Base-by-base conservation (phyloP, 345 rosid species). In the Gossypium raimondii region DNA sequence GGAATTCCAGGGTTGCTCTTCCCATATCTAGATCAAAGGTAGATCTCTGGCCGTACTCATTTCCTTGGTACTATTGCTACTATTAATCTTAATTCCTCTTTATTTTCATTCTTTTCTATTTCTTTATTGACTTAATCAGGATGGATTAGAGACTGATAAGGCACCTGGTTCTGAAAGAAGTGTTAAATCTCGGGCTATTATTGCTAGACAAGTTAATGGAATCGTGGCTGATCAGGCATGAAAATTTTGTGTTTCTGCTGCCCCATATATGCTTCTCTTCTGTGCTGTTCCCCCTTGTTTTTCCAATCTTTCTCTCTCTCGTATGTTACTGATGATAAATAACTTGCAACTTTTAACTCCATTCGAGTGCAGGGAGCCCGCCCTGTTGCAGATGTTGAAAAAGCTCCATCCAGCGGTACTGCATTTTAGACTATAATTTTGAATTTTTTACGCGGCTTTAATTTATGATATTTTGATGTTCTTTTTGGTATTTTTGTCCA, bases 161-260 rank as follows among this genome's bases (percentile, higher is more conserved):
- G 90, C 85, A 64, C 85, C 91, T 14, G 51, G 82, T 76, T 89
- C 97, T 62, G 95, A 88, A 74, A 92, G 90, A 81, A 82, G 76
- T 43, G 43, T 80, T 44, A 93, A 93, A 74, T 83, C 95, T 77
- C 82, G 97, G 73, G 89, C 87, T 38, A 86, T 93, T 84, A 91
- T 96, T 77, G 93, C 92, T 24, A 86, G 97, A 84, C 98, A 88
- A 83, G 89, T 80, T 63, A 93, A 89, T 86, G 99, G 98, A 78
- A 84, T 88, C 56, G 77, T 88, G 78, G 74, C 95, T 68, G 99
- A 96, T 81, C 97, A 93, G 92, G 99, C 85, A 82, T 77, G 92
- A 9, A 75, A 22, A 63, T 75, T 55, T 73, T 25, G 3, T 75
- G 27, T 29, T 70, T 34, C 11, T 70, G 48, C 25, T 70, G 9